phyloP scores from a whole-genome alignment of 768 basidiomycete genomes.

The Floccularia luteovirens region DNA sequence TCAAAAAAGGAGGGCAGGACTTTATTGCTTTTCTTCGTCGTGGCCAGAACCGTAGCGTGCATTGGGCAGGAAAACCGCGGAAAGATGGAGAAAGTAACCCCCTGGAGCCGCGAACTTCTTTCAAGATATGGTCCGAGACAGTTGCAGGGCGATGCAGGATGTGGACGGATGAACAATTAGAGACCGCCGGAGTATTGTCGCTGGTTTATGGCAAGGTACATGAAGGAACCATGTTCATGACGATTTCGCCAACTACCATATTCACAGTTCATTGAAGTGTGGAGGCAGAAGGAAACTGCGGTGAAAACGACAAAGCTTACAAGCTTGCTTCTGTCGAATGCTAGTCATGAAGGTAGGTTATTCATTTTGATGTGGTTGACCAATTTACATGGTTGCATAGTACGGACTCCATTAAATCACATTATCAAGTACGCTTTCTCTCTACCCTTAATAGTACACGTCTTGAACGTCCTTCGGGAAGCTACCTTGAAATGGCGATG shows the following conservation, averaged over 20 bases:
- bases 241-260: neutral
- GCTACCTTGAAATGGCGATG: conserved; percentile 75
- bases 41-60: conserved; percentile 62
- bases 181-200: conserved; percentile 73
- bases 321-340: conserved; percentile 69
- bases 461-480: conserved; percentile 12
- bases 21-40: conserved; percentile 79
- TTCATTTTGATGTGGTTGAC: neutral
- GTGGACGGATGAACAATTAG: conserved; percentile 81
- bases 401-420: conserved; percentile 72
- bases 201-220: conserved; percentile 69
- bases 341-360: conserved; percentile 66
- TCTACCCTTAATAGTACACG: neutral
- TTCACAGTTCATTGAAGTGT: conserved; percentile 77
- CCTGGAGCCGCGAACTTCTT: conserved; percentile 73
- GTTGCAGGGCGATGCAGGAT: conserved; percentile 58
- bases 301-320: conserved; percentile 67
- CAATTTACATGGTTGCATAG: conserved; percentile 19
- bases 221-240: neutral
- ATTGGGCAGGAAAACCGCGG: conserved; percentile 76
- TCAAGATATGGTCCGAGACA: conserved; percentile 73
- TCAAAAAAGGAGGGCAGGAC: conserved; percentile 65
- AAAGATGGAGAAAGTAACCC: conserved; percentile 23
- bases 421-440: conserved; percentile 60
- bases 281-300: conserved; percentile 76